phyloP scores from a whole-genome alignment of 1,284 basidiomycete genomes.

The Ceratobasidium sp. region DNA sequence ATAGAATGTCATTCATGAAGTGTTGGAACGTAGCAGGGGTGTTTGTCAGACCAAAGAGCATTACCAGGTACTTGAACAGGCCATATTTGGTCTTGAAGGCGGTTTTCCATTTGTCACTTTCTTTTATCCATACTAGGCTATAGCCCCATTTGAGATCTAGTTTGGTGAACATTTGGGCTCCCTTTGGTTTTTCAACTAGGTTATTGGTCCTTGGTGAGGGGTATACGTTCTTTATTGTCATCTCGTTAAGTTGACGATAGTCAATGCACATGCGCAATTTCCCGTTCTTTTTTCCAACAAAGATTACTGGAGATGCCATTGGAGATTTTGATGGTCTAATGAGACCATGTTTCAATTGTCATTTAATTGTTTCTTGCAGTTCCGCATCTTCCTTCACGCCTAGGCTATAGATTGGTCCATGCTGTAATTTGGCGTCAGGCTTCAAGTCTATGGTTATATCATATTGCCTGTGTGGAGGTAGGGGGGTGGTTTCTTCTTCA shows the following conservation, averaged over 20 bases:
- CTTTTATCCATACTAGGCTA: conserved; percentile 51
- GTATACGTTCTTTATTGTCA: no score
- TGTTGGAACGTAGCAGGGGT: conserved; percentile 33
- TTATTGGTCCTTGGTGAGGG: neutral
- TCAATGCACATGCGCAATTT: no score
- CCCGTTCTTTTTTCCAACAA: no score
- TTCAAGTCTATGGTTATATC: conserved; percentile 9
- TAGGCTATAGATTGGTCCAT: no score
- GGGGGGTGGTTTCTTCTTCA: neutral
- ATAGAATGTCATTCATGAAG: conserved; percentile 39
- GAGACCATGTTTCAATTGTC: no score
- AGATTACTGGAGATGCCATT: no score
- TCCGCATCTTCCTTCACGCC: no score
- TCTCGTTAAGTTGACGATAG: no score
- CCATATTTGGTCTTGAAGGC: conserved; percentile 36
- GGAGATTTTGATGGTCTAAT: no score
- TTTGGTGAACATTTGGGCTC: neutral
- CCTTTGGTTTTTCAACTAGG: neutral
- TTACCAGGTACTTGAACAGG: conserved; percentile 37
- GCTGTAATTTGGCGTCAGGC: no score
- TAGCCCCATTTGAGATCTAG: conserved; percentile 30
- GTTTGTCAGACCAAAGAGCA: conserved; percentile 34
- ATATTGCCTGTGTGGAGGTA: neutral
- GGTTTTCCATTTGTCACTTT: no score
- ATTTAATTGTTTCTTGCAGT: no score